Evolutionary conservation across 176 grass and related monocot species (phyloP), one percentile per base, ranked within the genome.

Genomic region (Musa troglodytarum): DNA sequence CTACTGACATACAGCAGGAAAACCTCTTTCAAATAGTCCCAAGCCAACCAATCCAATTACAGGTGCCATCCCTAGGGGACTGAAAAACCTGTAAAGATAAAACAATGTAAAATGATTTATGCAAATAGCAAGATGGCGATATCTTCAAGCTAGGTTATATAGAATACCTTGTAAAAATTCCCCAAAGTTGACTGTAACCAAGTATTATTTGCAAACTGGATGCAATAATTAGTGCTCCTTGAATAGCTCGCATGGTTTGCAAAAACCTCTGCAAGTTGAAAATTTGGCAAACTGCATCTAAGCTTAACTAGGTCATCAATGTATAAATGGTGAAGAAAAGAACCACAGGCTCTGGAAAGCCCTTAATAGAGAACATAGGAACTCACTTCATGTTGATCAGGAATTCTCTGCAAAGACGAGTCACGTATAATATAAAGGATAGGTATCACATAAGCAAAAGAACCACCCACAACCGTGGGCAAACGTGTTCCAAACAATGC

Each of bases 141-240:
- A 23, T 11, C 5, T 74, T 56, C 19, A 14, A 43, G 34, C 34
- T 6, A 43, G 13, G 14, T 54, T 74, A 74, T n/a, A 14, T 20
- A 26, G 22, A 21, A 54, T 80, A 87, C 85, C 81, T 87, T 49
- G 85, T 81, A 80, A 83, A 83, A 50, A 87, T 74, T 13, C 85
- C 85, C 85, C 85, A 87, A 34, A 87, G 43, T 22, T 87, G 81
- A 77, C 85, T 87, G 28, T 80, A 87, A 19, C 85, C 85, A 67
- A 87, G 73, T 52, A 87, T 83, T 74, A 87, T 83, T 77, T 83
- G 85, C 83, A 87, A 76, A 71, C 85, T 87, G 54, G 85, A 83
- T 26, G 85, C 85, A 50, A 83, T 74, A 29, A 87, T 87, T 56
- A 83, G 43, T 53, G 85, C 81, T 65, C 85, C 85, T 83, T 87